Evolutionary conservation across 768 basidiomycete genomes (phyloP).

Genomic region (Stropharia rugosoannulata): DNA sequence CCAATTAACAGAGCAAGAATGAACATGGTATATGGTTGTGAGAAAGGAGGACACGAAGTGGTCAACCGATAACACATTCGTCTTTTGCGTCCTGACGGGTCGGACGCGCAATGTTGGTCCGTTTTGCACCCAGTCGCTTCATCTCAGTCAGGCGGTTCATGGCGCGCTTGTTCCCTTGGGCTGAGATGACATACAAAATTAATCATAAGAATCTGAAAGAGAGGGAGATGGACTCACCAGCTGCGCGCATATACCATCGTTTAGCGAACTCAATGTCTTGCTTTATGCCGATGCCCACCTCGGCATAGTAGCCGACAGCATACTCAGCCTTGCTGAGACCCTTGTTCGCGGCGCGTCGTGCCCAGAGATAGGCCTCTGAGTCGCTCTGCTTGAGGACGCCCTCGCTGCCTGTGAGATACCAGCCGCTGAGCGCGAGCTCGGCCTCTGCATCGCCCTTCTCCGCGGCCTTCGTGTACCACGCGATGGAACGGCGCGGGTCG

Average conservation of each 20-base stretch:
- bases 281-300: conserved; percentile 96
- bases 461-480: conserved; percentile 98
- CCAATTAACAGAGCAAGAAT: neutral
- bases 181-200: conserved; percentile 35
- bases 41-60: neutral
- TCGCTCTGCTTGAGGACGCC: conserved; percentile 97
- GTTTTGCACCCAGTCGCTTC: conserved; percentile 82
- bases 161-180: conserved; percentile 97
- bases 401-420: conserved; percentile 97
- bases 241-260: conserved; percentile 98
- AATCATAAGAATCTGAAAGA: conserved; percentile 1
- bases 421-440: conserved; percentile 94
- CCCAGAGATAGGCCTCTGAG: conserved; percentile 99
- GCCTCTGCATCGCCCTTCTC: conserved; percentile 95
- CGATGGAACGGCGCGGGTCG: conserved; percentile 92
- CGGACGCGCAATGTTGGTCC: conserved; percentile 75
- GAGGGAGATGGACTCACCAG: conserved; percentile 58
- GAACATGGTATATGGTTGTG: neutral
- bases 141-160: conserved; percentile 96
- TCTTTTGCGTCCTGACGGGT: conserved; percentile 93
- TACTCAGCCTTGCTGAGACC: conserved; percentile 97
- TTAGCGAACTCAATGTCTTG: conserved; percentile 95
- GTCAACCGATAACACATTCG: conserved; percentile 73
- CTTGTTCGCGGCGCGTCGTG: conserved; percentile 93
- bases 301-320: conserved; percentile 97